Conservation (phyloP, 2,329 filamentous ascomycete species). For the Aaosphaeria pasadenensis region DNA sequence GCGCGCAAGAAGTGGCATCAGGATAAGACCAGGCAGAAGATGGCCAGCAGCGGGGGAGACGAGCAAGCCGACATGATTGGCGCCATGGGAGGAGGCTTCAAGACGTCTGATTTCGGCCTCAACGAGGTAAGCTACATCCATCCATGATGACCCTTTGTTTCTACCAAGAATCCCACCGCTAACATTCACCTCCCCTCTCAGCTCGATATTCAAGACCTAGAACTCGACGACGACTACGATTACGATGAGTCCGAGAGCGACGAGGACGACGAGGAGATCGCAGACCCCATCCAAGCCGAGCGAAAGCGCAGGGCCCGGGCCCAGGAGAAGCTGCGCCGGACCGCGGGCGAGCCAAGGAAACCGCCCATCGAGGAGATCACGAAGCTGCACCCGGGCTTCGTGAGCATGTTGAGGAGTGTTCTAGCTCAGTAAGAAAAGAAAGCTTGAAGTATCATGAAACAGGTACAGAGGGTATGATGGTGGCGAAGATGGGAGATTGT, state of each 20-base stretch:
- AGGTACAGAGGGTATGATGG: too few relatives aligned
- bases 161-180: conserved; percentile 1
- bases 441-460: too few relatives aligned
- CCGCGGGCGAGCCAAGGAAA: conserved; percentile 80
- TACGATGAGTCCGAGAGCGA: conserved; percentile 56
- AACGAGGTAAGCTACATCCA: conserved; percentile 58
- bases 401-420: conserved; percentile 77
- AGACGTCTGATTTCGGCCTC: conserved; percentile 82
- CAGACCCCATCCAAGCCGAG: conserved; percentile 87
- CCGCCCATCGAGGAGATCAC: conserved; percentile 74
- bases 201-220: conserved; percentile 79
- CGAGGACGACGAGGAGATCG: conserved; percentile 65
- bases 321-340: conserved; percentile 76
- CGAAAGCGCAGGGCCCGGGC: conserved; percentile 71
- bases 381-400: conserved; percentile 75
- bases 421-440: conserved; percentile 52
- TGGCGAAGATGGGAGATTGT: too few relatives aligned
- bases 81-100: conserved; percentile 55
- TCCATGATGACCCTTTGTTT: background rate
- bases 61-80: conserved; percentile 41
- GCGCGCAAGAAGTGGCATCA: conserved; percentile 97
- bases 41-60: conserved; percentile 76
- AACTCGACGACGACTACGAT: conserved; percentile 63
- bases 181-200: conserved; percentile 18
- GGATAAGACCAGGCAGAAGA: conserved; percentile 97